Evolutionary conservation across 768 basidiomycete species (phyloP), one percentile per base, ranked within the genome.

Genomic region (Hygrophorus pudorinus): DNA sequence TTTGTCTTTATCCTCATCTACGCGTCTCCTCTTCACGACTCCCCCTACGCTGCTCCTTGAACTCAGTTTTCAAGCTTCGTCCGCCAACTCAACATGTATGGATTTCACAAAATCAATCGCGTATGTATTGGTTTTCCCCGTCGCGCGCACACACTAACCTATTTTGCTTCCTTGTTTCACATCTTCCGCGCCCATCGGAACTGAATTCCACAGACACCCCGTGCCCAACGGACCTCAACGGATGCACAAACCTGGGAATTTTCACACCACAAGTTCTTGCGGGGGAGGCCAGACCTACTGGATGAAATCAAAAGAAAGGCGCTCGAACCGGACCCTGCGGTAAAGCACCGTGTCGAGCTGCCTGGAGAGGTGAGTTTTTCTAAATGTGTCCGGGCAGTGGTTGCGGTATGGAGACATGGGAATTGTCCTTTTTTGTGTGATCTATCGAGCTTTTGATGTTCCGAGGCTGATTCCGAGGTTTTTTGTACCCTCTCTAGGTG

Each of bases 81-180:
- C 43, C 80, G 92, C 51, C 91, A 94, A 59, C 74, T 93, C 51
- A 93, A 94, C 71, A 93, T 93, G 87, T 94, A 92, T 56, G 90
- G 89, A 20, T 94, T 93, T 63, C 88, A 90, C 67, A 93, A 93
- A 66, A 88, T 88, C 64, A 90, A 90, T 60, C 74, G 87, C 64
- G 83, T 86, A 46, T 49, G 76, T 68, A 10, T 45, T 33, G 14
- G 16, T 44, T 17, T 28, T 41, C 36, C 38, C 37, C 36, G 27
- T 32, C 35, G 37, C 30, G 17, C 21, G 11, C 37, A n/a, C 33
- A 34, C 16, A 6, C 21, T 40, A 17, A 41, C 49, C 32, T 39
- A 47, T 32, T 9, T 38, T 18, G 35, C 37, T 34, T 38, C 18
- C 46, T 37, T 36, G 47, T 49, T 47, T 30, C 20, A 30, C 11